Evolutionary conservation across 176 grass and related monocot species (phyloP).

Genomic region (Hsuehochloa calcarea): DNA sequence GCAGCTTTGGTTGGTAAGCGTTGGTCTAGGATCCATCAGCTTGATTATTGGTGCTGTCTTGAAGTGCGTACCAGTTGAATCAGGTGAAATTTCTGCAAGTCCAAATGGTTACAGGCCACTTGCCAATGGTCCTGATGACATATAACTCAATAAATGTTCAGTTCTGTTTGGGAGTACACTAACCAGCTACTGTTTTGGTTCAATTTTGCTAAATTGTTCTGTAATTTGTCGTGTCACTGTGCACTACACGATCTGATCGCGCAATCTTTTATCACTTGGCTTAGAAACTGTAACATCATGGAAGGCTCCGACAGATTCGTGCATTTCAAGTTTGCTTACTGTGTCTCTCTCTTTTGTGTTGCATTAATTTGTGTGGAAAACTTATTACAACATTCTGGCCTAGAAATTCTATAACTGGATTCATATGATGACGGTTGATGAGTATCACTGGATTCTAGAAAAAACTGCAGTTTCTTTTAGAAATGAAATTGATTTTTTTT

Average conservation of each 20-base stretch:
- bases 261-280: too few relatives aligned
- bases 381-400: neutral
- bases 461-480: too few relatives aligned
- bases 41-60: conserved; percentile 69
- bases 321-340: neutral
- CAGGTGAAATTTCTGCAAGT: conserved; percentile 13
- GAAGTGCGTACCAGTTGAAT: conserved; percentile 79
- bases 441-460: neutral
- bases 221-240: neutral
- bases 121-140: conserved; percentile 62
- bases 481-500: too few relatives aligned
- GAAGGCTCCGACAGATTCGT: neutral
- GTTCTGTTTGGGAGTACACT: neutral
- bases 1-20: conserved; percentile 72
- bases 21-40: conserved; percentile 68
- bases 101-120: conserved; percentile 59
- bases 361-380: neutral
- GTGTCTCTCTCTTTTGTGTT: neutral
- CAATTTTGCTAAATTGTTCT: conserved; percentile 12
- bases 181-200: neutral
- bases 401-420: neutral
- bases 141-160: conserved; percentile 35
- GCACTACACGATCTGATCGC: neutral
- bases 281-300: neutral
- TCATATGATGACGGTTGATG: neutral